phyloP scores from a whole-genome alignment of 1,284 basidiomycete genomes.

The Sporisorium scitamineum region DNA sequence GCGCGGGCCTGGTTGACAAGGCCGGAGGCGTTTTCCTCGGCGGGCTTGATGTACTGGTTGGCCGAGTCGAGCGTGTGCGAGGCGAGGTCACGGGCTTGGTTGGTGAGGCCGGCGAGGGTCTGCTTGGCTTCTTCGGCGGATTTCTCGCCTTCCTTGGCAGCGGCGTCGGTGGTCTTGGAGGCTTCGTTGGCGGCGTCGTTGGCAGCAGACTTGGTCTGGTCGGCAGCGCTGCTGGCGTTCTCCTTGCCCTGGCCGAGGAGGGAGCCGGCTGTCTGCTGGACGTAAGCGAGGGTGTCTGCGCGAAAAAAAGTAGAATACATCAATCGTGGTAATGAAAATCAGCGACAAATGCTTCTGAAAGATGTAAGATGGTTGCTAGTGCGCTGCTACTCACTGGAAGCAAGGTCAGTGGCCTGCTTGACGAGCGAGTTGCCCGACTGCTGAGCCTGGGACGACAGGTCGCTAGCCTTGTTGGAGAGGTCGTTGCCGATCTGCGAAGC shows the following conservation, averaged over 20 bases:
- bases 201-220: conserved; percentile 49
- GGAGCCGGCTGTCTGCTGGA: conserved; percentile 51
- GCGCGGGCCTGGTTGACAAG: conserved; percentile 48
- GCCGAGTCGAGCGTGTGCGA: conserved; percentile 54
- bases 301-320: neutral
- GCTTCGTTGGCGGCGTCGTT: conserved; percentile 50
- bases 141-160: conserved; percentile 50
- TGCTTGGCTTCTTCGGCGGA: conserved; percentile 53
- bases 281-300: conserved; percentile 48
- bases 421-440: conserved; percentile 42
- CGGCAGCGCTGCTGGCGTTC: conserved; percentile 37
- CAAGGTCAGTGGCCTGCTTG: conserved; percentile 51
- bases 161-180: conserved; percentile 34
- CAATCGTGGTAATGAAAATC: no score
- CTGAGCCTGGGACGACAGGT: conserved; percentile 39
- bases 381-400: conserved; percentile 35
- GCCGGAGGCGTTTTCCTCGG: conserved; percentile 36
- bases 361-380: neutral
- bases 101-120: conserved; percentile 45
- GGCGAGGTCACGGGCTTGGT: conserved; percentile 56
- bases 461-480: conserved; percentile 39
- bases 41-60: conserved; percentile 60
- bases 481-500: conserved; percentile 40
- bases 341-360: neutral
- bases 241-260: conserved; percentile 50